A percentile compares a stretch with the other conserved stretches of the same genome.
Conservation (phyloP, 2,329 filamentous ascomycete genomes). For the Talaromyces marneffei region DNA sequence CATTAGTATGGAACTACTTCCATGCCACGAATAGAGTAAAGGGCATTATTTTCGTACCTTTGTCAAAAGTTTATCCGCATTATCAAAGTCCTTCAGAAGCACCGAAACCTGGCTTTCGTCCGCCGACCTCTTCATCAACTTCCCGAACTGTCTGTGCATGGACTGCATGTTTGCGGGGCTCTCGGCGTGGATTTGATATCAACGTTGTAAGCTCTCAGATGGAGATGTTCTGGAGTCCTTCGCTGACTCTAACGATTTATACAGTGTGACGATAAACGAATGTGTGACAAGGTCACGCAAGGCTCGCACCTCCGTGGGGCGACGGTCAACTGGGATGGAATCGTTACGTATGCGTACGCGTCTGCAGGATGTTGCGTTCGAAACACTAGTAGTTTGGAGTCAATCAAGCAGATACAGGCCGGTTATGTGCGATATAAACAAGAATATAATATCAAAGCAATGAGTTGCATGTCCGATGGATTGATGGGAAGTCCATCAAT, state of each 20-base stretch:
- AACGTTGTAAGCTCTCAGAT: neutral
- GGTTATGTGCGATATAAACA: neutral
- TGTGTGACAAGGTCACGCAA: neutral
- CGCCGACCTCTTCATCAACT: slow-evolving; percentile 63
- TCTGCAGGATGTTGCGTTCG: neutral
- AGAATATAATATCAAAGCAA: neutral
- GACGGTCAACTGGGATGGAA: neutral
- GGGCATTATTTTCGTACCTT: slow-evolving; percentile 49
- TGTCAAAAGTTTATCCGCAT: slow-evolving; percentile 67
- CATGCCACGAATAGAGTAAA: neutral
- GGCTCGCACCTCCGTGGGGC: neutral
- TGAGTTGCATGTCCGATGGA: neutral
- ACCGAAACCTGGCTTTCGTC: slow-evolving; percentile 72
- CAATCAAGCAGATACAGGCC: neutral
- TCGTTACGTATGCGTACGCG: slow-evolving; percentile 3
- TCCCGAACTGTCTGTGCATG: slow-evolving; percentile 69
- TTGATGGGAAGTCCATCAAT: neutral
- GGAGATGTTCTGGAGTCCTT: neutral
- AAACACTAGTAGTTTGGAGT: neutral
- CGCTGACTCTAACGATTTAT: neutral
- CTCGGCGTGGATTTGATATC: neutral
- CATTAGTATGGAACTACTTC: neutral
- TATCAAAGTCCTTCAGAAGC: slow-evolving; percentile 72
- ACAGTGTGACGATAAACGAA: neutral
- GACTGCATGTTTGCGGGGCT: slow-evolving; percentile 28